A percentile compares a stretch with the other conserved stretches of the same genome.
Conservation (phyloP, 495 filamentous ascomycete genomes). For the Aspergillus mulundensis region DNA sequence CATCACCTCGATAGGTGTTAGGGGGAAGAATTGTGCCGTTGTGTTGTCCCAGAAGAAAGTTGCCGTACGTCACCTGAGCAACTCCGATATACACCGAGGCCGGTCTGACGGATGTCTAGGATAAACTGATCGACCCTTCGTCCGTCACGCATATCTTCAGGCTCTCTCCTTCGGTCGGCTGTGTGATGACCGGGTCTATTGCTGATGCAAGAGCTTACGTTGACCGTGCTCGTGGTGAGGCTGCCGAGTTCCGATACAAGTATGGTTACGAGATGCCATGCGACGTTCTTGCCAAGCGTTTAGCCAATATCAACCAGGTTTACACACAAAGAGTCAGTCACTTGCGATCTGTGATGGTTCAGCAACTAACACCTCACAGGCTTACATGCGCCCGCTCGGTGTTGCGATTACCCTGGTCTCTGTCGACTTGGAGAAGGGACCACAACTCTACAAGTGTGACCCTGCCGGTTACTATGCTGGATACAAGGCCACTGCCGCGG, state of each 20-base stretch:
- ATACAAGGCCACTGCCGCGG: slow-evolving; percentile 96
- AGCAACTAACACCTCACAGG: slow-evolving; percentile 45
- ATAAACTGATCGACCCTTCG: slow-evolving; percentile 96
- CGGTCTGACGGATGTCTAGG: slow-evolving; percentile 49
- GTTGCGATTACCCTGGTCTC: slow-evolving; percentile 94
- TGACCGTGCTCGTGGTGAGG: slow-evolving; percentile 87
- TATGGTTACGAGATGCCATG: slow-evolving; percentile 99
- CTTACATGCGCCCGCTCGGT: slow-evolving; percentile 96
- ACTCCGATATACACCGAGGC: background rate
- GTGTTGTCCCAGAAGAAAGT: slow-evolving; percentile 99
- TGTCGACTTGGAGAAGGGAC: slow-evolving; percentile 84
- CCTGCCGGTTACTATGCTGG: slow-evolving; percentile 96
- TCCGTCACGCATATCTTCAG: slow-evolving; percentile 98
- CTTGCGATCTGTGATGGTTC: slow-evolving; percentile 2
- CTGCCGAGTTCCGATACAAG: slow-evolving; percentile 97
- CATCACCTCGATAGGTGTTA: slow-evolving; percentile 93
- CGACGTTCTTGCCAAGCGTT: slow-evolving; percentile 89
- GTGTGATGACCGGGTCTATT: slow-evolving; percentile 98
- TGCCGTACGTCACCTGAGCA: slow-evolving; percentile 59
- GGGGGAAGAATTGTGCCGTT: slow-evolving; percentile 95
- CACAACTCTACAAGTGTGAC: slow-evolving; percentile 98
- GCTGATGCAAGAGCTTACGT: slow-evolving; percentile 93
- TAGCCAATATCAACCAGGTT: slow-evolving; percentile 98
- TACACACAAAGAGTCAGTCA: slow-evolving; percentile 88
- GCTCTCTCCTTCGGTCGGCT: slow-evolving; percentile 92